Evolutionary conservation across 208 protist genomes (phyloP).

Genomic region (Trypanosomatidae sp.): DNA sequence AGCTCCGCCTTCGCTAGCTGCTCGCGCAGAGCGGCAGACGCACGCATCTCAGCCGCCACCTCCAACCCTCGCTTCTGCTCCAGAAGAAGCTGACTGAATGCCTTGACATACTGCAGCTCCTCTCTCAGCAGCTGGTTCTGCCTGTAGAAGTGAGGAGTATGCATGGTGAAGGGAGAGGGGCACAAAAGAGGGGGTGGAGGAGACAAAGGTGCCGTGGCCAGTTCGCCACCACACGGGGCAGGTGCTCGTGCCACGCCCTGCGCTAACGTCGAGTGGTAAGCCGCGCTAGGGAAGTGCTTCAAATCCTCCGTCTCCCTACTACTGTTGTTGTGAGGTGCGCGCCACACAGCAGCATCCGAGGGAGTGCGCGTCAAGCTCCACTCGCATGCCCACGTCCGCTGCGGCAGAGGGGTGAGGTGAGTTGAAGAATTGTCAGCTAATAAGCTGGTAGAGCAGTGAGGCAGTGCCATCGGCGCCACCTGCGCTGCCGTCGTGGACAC

Average conservation of each 20-base stretch:
- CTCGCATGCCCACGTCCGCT: background rate
- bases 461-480: background rate
- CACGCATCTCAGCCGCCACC: slow-evolving; percentile 23
- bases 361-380: background rate
- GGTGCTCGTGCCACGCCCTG: background rate
- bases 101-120: slow-evolving; percentile 42
- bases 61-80: slow-evolving; percentile 34
- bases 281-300: background rate
- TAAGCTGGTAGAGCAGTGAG: background rate
- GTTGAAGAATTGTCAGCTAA: background rate
- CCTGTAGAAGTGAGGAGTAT: background rate
- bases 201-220: background rate
- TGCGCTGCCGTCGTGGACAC: background rate
- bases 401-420: no score
- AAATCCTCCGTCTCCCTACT: background rate
- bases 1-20: slow-evolving; percentile 20
- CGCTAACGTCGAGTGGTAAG: background rate
- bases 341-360: background rate
- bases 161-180: background rate
- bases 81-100: slow-evolving; percentile 36
- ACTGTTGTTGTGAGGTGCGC: background rate
- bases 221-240: background rate
- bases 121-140: slow-evolving; percentile 31
- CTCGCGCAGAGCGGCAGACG: slow-evolving; percentile 10
- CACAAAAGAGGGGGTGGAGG: background rate